A percentile compares a stretch with the other conserved stretches of the same genome.
Conservation (phyloP, 129 eudicot species). For the Flaveria sonorensis region DNA sequence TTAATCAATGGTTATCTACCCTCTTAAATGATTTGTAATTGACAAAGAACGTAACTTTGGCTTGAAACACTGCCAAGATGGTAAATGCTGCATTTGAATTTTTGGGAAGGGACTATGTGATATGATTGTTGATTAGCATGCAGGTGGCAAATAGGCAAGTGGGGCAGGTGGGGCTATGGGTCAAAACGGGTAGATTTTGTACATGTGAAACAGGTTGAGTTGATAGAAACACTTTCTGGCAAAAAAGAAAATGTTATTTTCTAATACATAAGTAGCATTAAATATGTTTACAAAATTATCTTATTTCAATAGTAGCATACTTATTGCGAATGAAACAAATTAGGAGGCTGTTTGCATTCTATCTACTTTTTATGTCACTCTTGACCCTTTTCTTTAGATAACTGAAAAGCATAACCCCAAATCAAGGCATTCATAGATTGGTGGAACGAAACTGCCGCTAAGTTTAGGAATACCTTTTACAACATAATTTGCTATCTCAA, state of each 20-base stretch:
- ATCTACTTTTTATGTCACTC: no score
- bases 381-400: no score
- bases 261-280: neutral
- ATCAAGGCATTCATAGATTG: no score
- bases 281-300: neutral
- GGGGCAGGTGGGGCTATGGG: neutral
- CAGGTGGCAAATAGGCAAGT: neutral
- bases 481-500: no score
- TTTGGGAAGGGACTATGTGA: neutral
- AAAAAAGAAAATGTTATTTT: neutral
- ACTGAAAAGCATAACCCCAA: no score
- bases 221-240: neutral
- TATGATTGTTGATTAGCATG: neutral
- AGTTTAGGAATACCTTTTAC: neutral
- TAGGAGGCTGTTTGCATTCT: no score
- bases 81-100: neutral
- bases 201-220: neutral
- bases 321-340: no score
- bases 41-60: conserved; percentile 7
- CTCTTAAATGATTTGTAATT: no score
- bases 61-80: conserved; percentile 7
- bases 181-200: neutral
- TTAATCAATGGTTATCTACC: neutral
- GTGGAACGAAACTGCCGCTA: no score
- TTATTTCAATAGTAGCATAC: no score